Evolutionary conservation across 352 stramenopile species (phyloP).

Genomic region (Globisporangium mamillatum): DNA sequence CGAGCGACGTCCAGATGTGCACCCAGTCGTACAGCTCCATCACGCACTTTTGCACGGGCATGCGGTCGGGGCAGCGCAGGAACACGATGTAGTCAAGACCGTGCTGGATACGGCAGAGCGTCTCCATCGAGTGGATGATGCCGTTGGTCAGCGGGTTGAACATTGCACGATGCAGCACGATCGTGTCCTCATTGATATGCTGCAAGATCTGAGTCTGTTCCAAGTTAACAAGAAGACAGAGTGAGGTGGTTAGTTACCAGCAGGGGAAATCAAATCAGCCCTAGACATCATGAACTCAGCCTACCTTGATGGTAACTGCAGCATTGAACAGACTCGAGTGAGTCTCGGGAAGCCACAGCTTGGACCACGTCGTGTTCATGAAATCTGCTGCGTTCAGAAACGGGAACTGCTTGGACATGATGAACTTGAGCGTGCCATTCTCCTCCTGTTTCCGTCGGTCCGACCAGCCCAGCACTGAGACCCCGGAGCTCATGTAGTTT

Average conservation of each 20-base stretch:
- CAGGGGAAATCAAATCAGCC: neutral
- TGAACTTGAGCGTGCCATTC: conserved; percentile 14
- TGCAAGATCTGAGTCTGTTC: conserved; percentile 32
- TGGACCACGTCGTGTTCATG: conserved; percentile 30
- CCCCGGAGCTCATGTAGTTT: conserved; percentile 26
- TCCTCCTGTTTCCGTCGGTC: conserved; percentile 18
- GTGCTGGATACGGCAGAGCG: conserved; percentile 27
- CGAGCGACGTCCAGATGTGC: conserved; percentile 26
- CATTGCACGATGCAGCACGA: conserved; percentile 34
- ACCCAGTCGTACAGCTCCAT: conserved; percentile 27
- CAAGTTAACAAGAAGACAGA: neutral
- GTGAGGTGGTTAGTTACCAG: neutral
- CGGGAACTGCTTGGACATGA: conserved; percentile 21
- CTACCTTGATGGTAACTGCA: conserved; percentile 25
- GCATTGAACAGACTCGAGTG: conserved; percentile 32
- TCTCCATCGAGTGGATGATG: conserved; percentile 31
- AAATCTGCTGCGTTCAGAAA: conserved; percentile 14
- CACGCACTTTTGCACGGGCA: conserved; percentile 21
- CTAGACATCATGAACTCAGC: neutral
- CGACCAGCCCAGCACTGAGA: conserved; percentile 16
- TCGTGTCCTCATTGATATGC: conserved; percentile 30
- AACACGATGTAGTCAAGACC: conserved; percentile 32
- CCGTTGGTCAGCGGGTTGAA: conserved; percentile 38
- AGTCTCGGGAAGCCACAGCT: conserved; percentile 23
- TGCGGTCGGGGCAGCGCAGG: conserved; percentile 26